Conservation (phyloP, 2,329 filamentous ascomycete genomes). For the Colletotrichum sidae region DNA sequence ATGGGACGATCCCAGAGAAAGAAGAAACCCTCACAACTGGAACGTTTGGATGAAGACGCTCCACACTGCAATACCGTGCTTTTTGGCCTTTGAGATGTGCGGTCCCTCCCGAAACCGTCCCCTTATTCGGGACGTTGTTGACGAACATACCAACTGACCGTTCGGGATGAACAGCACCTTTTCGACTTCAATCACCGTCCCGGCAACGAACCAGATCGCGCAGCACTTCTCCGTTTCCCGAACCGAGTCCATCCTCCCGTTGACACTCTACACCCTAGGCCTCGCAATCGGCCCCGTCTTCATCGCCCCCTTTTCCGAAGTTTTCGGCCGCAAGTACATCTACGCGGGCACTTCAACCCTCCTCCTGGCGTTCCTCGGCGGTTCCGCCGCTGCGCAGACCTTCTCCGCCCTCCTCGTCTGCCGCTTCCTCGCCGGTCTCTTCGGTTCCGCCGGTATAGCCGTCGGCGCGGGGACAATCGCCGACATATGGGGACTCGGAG, state of each 20-base stretch:
- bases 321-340: slow-evolving; percentile 73
- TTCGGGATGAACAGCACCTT: slow-evolving; percentile 2
- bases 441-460: slow-evolving; percentile 78
- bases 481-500: slow-evolving; percentile 72
- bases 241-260: slow-evolving; percentile 22
- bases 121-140: background rate
- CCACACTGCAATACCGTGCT: slow-evolving; percentile 36
- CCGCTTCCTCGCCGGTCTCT: slow-evolving; percentile 75
- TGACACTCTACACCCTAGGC: slow-evolving; percentile 78
- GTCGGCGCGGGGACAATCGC: slow-evolving; percentile 81
- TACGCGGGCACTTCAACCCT: slow-evolving; percentile 76
- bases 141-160: background rate
- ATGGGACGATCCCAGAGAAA: slow-evolving; percentile 34
- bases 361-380: slow-evolving; percentile 73
- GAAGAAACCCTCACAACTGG: slow-evolving; percentile 38
- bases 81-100: slow-evolving; percentile 37
- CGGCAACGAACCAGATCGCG: slow-evolving; percentile 18
- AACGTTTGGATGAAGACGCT: slow-evolving; percentile 12
- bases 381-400: slow-evolving; percentile 71
- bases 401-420: slow-evolving; percentile 78
- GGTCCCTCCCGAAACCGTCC: background rate
- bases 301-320: slow-evolving; percentile 81
- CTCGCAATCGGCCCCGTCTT: slow-evolving; percentile 83
- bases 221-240: slow-evolving; percentile 36
- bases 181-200: slow-evolving; percentile 37